Evolutionary conservation across 78 protist species (phyloP).

Genomic region (Thecamonas trahens): DNA sequence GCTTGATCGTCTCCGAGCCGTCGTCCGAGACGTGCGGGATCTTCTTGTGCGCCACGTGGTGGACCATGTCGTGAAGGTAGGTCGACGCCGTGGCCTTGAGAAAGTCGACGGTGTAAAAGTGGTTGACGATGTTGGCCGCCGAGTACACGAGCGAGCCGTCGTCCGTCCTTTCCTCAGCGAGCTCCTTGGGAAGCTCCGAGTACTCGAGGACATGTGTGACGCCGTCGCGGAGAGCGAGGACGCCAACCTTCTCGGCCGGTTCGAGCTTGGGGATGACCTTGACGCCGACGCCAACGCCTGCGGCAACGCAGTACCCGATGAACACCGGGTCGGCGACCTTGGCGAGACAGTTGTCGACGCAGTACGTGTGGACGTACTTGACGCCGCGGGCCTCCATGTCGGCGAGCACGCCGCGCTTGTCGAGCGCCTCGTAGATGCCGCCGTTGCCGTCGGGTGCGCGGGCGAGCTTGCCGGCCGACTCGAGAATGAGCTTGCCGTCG

Average conservation of each 20-base stretch:
- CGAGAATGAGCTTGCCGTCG: conserved; percentile 76
- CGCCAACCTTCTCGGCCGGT: conserved; percentile 80
- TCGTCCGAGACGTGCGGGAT: conserved; percentile 49
- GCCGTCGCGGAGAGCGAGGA: conserved; percentile 56
- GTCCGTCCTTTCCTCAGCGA: conserved; percentile 20
- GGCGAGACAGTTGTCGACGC: conserved; percentile 88
- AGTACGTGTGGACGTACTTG: conserved; percentile 58
- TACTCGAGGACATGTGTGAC: conserved; percentile 77
- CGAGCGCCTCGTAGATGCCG: conserved; percentile 74
- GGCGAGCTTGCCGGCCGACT: conserved; percentile 33
- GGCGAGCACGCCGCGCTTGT: conserved; percentile 37
- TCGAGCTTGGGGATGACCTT: conserved; percentile 70
- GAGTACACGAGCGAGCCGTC: conserved; percentile 58
- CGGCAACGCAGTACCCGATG: conserved; percentile 60
- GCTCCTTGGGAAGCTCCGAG: conserved; percentile 68
- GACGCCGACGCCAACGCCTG: conserved; percentile 57
- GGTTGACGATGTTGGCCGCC: conserved; percentile 80
- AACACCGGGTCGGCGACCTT: conserved; percentile 85
- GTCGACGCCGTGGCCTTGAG: conserved; percentile 10
- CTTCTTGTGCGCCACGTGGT: conserved; percentile 83
- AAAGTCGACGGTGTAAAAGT: conserved; percentile 58
- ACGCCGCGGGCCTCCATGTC: conserved; percentile 71
- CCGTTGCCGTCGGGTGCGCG: conserved; percentile 94
- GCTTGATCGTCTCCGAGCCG: not conserved
- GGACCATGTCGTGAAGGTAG: conserved; percentile 10